Conservation (phyloP, 2,329 filamentous ascomycete genomes). For the Xylaria sp. region DNA sequence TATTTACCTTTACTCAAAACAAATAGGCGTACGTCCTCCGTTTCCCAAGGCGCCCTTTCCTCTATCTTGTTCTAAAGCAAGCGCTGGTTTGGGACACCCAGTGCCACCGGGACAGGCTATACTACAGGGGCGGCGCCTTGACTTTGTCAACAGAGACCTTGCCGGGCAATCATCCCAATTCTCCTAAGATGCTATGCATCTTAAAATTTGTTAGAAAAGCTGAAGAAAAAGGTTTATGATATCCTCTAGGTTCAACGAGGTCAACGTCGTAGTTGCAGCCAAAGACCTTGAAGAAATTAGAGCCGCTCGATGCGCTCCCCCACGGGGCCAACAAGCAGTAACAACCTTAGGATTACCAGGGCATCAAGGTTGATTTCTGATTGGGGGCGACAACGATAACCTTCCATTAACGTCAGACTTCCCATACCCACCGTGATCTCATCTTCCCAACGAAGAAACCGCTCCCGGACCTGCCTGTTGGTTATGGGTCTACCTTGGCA, state of each 20-base stretch:
- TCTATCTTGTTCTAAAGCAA: not conserved
- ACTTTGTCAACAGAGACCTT: constrained; percentile 6
- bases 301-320: not conserved
- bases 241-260: not conserved
- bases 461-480: not conserved
- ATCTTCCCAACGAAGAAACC: not conserved
- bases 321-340: constrained; percentile 2
- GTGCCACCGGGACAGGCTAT: not conserved
- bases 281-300: constrained; percentile 13
- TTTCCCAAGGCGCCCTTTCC: not conserved
- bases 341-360: no score
- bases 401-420: no score
- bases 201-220: not conserved
- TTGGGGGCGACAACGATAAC: not conserved
- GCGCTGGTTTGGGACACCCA: not conserved
- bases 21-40: not conserved
- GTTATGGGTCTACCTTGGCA: not conserved
- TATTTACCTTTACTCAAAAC: constrained; percentile 63
- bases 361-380: no score
- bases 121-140: constrained; percentile 11
- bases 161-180: constrained; percentile 14
- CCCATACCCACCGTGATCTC: not conserved
- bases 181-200: not conserved
- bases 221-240: not conserved
- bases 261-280: constrained; percentile 11